phyloP scores from a whole-genome alignment of 208 protist genomes.

The Leishmania braziliensis region DNA sequence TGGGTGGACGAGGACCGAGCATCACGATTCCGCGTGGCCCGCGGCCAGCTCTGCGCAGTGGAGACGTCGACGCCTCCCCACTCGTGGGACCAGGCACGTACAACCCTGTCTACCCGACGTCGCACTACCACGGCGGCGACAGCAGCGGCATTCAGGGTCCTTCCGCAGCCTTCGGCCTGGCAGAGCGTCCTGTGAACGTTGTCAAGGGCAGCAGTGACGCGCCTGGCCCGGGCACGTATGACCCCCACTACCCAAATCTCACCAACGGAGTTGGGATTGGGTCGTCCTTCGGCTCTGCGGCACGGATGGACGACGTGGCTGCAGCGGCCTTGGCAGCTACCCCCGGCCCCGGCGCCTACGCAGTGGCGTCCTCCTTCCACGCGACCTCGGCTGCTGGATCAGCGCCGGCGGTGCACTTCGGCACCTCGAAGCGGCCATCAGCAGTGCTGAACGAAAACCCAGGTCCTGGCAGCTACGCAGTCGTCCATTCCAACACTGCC shows the following conservation, averaged over 20 bases:
- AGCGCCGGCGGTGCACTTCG: background rate
- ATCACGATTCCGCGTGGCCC: constrained; percentile 29
- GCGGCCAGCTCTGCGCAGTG: constrained; percentile 20
- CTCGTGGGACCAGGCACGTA: constrained; percentile 31
- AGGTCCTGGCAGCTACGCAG: constrained; percentile 34
- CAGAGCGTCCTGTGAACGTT: background rate
- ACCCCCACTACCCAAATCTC: background rate
- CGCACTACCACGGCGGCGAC: background rate
- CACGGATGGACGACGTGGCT: background rate
- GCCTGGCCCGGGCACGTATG: constrained; percentile 27
- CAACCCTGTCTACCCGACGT: constrained; percentile 4
- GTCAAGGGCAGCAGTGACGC: constrained; percentile 8
- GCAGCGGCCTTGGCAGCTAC: background rate
- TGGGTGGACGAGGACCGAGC: constrained; percentile 6
- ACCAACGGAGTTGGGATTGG: background rate
- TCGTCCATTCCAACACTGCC: background rate
- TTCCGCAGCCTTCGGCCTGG: constrained; percentile 7
- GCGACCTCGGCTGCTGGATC: constrained; percentile 2
- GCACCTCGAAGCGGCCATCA: constrained; percentile 7
- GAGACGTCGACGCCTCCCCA: constrained; percentile 26
- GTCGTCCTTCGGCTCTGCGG: constrained; percentile 10
- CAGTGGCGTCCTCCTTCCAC: constrained; percentile 1
- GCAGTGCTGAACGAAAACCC: constrained; percentile 19
- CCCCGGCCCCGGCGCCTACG: constrained; percentile 34
- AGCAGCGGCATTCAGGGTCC: background rate